Conservation (phyloP, 2,329 filamentous ascomycete genomes). For the Aureobasidium sp. region DNA sequence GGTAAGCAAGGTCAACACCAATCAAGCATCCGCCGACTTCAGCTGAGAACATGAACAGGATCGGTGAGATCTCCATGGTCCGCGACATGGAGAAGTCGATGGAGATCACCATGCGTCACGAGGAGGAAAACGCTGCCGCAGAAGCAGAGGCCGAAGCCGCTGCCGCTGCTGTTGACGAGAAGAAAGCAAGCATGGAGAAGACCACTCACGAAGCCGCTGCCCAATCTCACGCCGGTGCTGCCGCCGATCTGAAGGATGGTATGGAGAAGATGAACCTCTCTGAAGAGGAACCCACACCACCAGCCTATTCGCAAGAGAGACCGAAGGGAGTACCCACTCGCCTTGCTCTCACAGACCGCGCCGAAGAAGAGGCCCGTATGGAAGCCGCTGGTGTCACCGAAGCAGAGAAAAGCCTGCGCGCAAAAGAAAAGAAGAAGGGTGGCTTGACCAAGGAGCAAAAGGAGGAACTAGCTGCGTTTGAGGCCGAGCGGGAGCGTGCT, state of each 20-base stretch:
- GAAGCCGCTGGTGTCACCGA: slow-evolving; percentile 58
- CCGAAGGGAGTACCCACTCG: slow-evolving; percentile 62
- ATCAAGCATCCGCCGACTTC: background rate
- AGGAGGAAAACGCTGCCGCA: slow-evolving; percentile 42
- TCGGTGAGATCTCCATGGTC: slow-evolving; percentile 97
- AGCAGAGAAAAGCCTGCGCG: slow-evolving; percentile 68
- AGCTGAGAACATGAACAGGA: slow-evolving; percentile 36
- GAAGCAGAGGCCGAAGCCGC: slow-evolving; percentile 22
- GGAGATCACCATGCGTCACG: slow-evolving; percentile 87
- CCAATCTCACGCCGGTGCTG: slow-evolving; percentile 14
- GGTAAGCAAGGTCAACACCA: slow-evolving; percentile 34
- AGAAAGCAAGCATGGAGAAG: slow-evolving; percentile 33
- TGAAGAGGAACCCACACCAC: slow-evolving; percentile 1
- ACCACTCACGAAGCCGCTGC: background rate
- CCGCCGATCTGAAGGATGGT: slow-evolving; percentile 27
- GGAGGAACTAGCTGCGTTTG: slow-evolving; percentile 82
- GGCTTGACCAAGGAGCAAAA: slow-evolving; percentile 85
- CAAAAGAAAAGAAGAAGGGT: slow-evolving; percentile 84
- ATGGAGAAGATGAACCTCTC: slow-evolving; percentile 18
- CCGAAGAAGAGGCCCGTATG: slow-evolving; percentile 64
- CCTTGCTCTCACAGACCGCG: slow-evolving; percentile 76
- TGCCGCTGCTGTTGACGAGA: slow-evolving; percentile 48
- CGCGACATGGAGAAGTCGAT: slow-evolving; percentile 97
- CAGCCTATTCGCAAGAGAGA: slow-evolving; percentile 24
- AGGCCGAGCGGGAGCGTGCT: slow-evolving; percentile 73